phyloP scores from a whole-genome alignment of 257 asterid species.

The Leonotis leonurus region DNA sequence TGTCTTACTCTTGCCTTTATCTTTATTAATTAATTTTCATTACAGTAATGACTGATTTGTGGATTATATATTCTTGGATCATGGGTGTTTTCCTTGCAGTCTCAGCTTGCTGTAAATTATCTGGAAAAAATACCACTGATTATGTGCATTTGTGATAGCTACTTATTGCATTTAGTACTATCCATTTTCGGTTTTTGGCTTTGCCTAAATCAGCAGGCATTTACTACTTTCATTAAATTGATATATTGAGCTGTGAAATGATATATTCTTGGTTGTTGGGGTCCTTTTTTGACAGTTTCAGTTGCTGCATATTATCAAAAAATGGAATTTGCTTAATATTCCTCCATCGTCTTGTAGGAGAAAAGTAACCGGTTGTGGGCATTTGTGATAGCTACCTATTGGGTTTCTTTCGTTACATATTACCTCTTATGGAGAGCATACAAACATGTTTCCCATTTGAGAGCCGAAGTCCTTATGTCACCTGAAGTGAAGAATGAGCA shows the following conservation, averaged over 20 bases:
- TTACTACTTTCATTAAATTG: not conserved
- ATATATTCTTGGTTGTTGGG: not conserved
- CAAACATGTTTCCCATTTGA: slow-evolving; percentile 47
- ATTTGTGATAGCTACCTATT: slow-evolving; percentile 43
- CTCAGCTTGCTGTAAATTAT: not conserved
- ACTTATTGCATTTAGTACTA: slow-evolving; percentile 67
- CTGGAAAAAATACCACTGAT: not conserved
- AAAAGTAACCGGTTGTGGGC: slow-evolving; percentile 69
- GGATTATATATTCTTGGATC: not conserved
- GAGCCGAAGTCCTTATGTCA: slow-evolving; percentile 80
- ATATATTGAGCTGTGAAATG: not conserved
- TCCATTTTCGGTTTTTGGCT: not conserved
- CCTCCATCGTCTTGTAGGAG: slow-evolving; percentile 28
- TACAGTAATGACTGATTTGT: not conserved
- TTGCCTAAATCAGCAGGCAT: not conserved
- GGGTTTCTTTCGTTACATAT: slow-evolving; percentile 65
- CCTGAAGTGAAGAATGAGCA: slow-evolving; percentile 63
- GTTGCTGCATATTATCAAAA: not conserved
- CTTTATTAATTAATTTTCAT: not conserved
- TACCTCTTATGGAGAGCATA: slow-evolving; percentile 80
- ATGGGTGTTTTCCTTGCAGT: not conserved
- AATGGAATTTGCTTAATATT: not conserved
- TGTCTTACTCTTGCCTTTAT: not conserved
- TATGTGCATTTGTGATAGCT: slow-evolving; percentile 62
- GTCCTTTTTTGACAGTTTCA: no score